phyloP scores from a whole-genome alignment of 306 rosid species.

The Dryas alaskensis region DNA sequence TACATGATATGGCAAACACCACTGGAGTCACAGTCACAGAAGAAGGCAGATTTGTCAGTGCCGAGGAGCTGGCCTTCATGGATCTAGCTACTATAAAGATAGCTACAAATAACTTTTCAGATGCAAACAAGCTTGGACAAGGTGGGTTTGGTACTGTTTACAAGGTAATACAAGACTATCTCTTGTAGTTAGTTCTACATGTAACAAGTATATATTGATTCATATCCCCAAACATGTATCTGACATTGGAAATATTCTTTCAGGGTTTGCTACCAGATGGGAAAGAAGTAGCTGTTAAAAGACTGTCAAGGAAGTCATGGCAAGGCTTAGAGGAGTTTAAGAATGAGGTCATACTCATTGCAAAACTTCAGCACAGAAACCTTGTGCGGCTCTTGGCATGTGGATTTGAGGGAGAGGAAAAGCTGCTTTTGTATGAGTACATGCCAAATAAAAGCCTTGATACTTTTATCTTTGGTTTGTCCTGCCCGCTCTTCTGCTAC shows the following conservation, averaged over 20 bases:
- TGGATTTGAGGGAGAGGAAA: constrained; percentile 52
- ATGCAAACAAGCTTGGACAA: constrained; percentile 46
- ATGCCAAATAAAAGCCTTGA: constrained; percentile 68
- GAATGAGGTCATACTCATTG: constrained; percentile 52
- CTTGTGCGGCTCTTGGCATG: constrained; percentile 63
- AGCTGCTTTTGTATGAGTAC: constrained; percentile 55
- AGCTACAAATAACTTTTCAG: constrained; percentile 38
- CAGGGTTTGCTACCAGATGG: constrained; percentile 63
- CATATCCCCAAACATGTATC: not conserved
- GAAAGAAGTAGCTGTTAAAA: constrained; percentile 57
- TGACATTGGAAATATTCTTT: constrained; percentile 9
- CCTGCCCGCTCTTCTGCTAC: not conserved
- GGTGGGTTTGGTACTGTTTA: constrained; percentile 68
- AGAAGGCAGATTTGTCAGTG: constrained; percentile 48
- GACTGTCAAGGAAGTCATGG: constrained; percentile 54
- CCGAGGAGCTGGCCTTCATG: constrained; percentile 44
- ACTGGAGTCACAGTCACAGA: constrained; percentile 34
- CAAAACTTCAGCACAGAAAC: constrained; percentile 66
- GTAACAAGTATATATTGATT: not conserved
- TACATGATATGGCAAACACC: constrained; percentile 33
- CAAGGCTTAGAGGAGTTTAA: constrained; percentile 66
- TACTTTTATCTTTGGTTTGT: constrained; percentile 51
- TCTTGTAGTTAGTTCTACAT: not conserved
- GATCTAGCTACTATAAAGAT: constrained; percentile 21
- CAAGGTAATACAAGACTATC: constrained; percentile 26